A percentile compares a stretch with the other conserved stretches of the same genome.
Conservation (phyloP, 805 yeast genomes). For the Candida xyloterini region DNA sequence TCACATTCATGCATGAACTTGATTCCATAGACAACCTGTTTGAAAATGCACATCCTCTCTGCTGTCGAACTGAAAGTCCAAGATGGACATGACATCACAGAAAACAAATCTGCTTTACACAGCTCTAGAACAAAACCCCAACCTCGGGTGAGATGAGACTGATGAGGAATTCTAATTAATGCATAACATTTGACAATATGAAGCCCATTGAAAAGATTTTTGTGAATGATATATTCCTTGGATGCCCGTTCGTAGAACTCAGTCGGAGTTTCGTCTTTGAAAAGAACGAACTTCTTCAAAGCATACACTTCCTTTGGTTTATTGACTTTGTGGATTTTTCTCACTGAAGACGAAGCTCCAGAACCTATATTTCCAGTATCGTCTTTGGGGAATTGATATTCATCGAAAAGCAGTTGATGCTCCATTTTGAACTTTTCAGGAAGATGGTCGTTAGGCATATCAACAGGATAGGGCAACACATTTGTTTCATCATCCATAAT, state of each 20-base stretch:
- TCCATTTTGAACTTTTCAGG: slow-evolving; percentile 56
- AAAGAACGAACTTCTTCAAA: slow-evolving; percentile 62
- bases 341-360: slow-evolving; percentile 75
- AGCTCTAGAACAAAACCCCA: slow-evolving; percentile 79
- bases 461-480: slow-evolving; percentile 61
- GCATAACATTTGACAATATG: slow-evolving; percentile 63
- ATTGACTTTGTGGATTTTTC: slow-evolving; percentile 42
- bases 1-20: slow-evolving; percentile 68
- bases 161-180: slow-evolving; percentile 59
- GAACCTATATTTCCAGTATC: slow-evolving; percentile 57
- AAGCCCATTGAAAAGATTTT: slow-evolving; percentile 48
- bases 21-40: slow-evolving; percentile 65
- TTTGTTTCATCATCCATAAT: slow-evolving; percentile 40
- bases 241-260: slow-evolving; percentile 69
- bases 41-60: slow-evolving; percentile 70
- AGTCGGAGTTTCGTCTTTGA: slow-evolving; percentile 64
- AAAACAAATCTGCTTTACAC: slow-evolving; percentile 59
- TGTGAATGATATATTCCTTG: slow-evolving; percentile 68
- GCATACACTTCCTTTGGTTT: slow-evolving; percentile 56
- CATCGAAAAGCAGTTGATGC: slow-evolving; percentile 52
- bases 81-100: slow-evolving; percentile 53
- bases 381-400: slow-evolving; percentile 45
- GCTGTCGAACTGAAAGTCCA: slow-evolving; percentile 51
- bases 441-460: slow-evolving; percentile 64
- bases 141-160: slow-evolving; percentile 54